phyloP scores from a whole-genome alignment of 192 early-diverging fungal species.

The Entomortierella chlamydospora region DNA sequence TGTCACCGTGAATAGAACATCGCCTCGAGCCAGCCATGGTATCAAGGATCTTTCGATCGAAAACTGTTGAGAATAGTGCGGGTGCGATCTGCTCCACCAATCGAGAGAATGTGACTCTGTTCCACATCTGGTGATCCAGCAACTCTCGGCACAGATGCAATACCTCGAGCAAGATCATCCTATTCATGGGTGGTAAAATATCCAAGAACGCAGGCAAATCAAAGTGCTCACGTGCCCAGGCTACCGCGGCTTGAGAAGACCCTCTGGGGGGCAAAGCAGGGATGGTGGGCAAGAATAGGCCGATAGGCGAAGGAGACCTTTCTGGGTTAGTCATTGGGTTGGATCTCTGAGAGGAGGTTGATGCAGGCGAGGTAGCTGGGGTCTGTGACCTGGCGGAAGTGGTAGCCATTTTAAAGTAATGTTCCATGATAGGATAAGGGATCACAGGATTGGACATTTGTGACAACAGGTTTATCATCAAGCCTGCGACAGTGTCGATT shows the following conservation, averaged over 20 bases:
- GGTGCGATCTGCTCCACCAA: constrained; percentile 40
- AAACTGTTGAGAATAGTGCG: constrained; percentile 44
- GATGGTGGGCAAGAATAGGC: constrained; percentile 8
- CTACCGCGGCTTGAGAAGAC: background rate
- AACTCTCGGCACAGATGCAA: constrained; percentile 44
- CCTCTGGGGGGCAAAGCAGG: constrained; percentile 10
- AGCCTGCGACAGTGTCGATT: constrained; percentile 40
- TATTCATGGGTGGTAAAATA: constrained; percentile 27
- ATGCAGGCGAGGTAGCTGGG: background rate
- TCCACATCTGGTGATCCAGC: constrained; percentile 24
- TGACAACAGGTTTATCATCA: constrained; percentile 43
- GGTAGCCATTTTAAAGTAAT: constrained; percentile 19
- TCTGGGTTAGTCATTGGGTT: background rate
- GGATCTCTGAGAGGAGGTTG: background rate
- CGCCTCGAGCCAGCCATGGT: constrained; percentile 19
- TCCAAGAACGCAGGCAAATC: constrained; percentile 32
- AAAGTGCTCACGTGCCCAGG: constrained; percentile 42
- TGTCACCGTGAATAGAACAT: constrained; percentile 30
- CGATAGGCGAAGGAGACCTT: background rate
- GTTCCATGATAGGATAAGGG: constrained; percentile 42
- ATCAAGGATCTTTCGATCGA: constrained; percentile 35
- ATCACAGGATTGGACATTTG: constrained; percentile 54
- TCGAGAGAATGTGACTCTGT: constrained; percentile 18
- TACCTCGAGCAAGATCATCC: constrained; percentile 42
- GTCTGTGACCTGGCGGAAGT: background rate